These are phyloP conservation scores for Cicer judaicum DNA, from an alignment of 306 rosid species.

Conservation along the genomic window DNA sequence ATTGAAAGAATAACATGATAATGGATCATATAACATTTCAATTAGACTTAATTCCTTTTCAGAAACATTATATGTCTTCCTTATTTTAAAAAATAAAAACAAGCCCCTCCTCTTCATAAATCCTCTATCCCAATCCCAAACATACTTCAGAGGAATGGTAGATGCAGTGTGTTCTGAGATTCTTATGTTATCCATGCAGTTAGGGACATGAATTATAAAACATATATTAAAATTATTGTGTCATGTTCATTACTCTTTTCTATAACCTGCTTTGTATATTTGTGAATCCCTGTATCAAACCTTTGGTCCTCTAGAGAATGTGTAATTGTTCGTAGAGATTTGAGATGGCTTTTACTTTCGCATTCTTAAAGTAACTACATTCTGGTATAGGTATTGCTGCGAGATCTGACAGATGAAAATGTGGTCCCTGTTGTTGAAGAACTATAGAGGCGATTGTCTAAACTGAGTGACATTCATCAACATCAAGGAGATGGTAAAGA, in stretches of 20 bases:
- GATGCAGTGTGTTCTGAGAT: constrained; percentile 9
- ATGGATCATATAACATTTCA: too few species aligned
- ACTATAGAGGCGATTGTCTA: constrained; percentile 83
- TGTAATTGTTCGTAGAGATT: constrained; percentile 24
- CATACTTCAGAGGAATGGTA: constrained; percentile 7
- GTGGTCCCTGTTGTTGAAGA: constrained; percentile 91
- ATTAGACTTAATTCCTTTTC: too few species aligned
- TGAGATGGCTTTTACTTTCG: constrained; percentile 20
- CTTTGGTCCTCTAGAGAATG: constrained; percentile 19
- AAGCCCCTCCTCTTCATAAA: too few species aligned
- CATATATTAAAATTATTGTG: background rate
- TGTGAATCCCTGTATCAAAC: constrained; percentile 23
- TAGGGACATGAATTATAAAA: background rate
- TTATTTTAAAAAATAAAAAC: too few species aligned
- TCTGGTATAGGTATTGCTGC: constrained; percentile 72
- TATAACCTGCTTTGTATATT: constrained; percentile 12
- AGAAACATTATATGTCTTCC: too few species aligned
- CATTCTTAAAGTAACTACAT: constrained; percentile 38
- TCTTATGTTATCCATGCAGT: constrained; percentile 2
- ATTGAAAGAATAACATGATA: too few species aligned
- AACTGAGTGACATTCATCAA: constrained; percentile 34
- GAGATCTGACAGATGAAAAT: constrained; percentile 81
- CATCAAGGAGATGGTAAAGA: constrained; percentile 56
- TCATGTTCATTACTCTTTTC: constrained; percentile 39
- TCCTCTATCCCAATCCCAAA: too few species aligned